Percentiles rank a stretch among this genome's conserved stretches.
phyloP scores from a whole-genome alignment of 83 land plant genomes.

The Picea mariana region DNA sequence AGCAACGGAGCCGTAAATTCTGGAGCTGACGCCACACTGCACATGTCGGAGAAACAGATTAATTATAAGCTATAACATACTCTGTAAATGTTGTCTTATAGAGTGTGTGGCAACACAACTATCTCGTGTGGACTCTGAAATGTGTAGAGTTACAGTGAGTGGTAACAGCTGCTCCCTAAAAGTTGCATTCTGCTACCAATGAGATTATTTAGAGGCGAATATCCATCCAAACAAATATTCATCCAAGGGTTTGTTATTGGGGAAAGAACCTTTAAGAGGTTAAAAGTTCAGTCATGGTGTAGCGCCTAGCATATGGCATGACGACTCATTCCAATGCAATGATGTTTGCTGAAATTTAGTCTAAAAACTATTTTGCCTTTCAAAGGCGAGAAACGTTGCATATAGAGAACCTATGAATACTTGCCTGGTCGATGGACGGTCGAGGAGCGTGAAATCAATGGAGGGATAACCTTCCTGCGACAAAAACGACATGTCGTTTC shows the following conservation, averaged over 20 bases:
- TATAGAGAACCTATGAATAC: neutral
- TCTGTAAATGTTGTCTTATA: neutral
- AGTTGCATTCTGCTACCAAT: conserved; percentile 8
- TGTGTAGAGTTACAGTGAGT: neutral
- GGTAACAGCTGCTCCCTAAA: neutral
- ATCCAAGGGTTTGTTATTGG: neutral
- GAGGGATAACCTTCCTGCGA: conserved; percentile 42
- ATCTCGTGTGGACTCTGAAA: neutral
- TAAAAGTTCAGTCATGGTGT: neutral
- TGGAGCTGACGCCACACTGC: conserved; percentile 45
- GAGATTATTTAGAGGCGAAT: neutral
- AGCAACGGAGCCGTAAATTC: conserved; percentile 39
- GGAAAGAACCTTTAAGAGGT: neutral
- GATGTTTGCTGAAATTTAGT: neutral
- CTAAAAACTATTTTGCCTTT: neutral
- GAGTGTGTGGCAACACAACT: neutral
- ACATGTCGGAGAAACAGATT: conserved; percentile 13
- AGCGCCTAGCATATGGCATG: too few relatives aligned
- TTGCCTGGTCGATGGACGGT: conserved; percentile 35
- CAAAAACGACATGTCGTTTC: conserved; percentile 25
- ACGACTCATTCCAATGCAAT: neutral
- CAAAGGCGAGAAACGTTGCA: neutral
- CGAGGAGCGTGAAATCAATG: conserved; percentile 42
- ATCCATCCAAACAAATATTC: neutral
- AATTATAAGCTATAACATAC: neutral